phyloP scores from a whole-genome alignment of 345 rosid genomes.

The Populus alba region DNA sequence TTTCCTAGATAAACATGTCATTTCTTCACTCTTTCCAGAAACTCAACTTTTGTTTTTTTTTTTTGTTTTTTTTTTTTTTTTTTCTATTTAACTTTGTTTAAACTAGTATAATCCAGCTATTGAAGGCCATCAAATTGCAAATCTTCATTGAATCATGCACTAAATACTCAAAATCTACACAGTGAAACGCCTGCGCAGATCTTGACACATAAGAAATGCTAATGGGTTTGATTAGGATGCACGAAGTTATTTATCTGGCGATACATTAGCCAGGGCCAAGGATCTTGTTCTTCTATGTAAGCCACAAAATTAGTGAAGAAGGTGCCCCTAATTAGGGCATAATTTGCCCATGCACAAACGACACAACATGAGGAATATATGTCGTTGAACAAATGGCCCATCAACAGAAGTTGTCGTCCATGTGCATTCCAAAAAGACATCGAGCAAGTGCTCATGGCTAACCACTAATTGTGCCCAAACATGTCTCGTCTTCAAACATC shows the following conservation, averaged over 20 bases:
- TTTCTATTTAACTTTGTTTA: background rate
- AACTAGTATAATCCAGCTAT: too few species aligned
- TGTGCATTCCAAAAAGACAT: background rate
- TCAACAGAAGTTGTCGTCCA: background rate
- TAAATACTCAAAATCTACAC: background rate
- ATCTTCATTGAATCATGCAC: background rate
- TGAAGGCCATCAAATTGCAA: background rate
- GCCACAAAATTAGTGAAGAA: background rate
- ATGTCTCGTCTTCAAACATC: constrained; percentile 7
- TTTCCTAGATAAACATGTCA: background rate
- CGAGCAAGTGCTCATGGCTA: background rate
- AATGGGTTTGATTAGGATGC: too few species aligned
- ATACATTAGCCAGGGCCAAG: background rate
- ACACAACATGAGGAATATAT: background rate
- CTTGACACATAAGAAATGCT: too few species aligned
- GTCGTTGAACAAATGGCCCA: background rate
- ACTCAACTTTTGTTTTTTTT: too few species aligned
- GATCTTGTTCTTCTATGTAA: background rate
- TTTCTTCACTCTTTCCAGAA: constrained; percentile 6
- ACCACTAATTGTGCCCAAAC: background rate
- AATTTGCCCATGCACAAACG: background rate
- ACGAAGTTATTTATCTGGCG: too few species aligned
- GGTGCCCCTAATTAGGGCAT: background rate
- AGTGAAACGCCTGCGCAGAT: background rate
- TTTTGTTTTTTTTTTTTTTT: background rate